A percentile compares a stretch with the other conserved stretches of the same genome.
Evolutionary conservation across 768 basidiomycete species (phyloP).

Genomic region (Lactarius hengduanensis): DNA sequence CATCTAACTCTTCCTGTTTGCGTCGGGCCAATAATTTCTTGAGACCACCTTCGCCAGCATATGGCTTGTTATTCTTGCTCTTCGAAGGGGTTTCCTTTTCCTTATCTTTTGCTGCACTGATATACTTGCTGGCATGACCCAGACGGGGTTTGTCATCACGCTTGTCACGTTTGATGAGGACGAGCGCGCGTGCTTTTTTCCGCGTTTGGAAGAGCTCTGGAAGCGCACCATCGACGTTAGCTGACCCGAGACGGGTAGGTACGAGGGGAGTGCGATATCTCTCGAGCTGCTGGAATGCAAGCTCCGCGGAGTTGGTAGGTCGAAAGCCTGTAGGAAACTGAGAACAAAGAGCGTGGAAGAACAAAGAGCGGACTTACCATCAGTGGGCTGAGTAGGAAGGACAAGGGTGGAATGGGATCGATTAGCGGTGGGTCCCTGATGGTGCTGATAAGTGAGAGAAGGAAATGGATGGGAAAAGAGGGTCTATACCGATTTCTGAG

Average conservation of each 20-base stretch:
- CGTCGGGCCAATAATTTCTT: slow-evolving; percentile 70
- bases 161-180: slow-evolving; percentile 63
- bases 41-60: slow-evolving; percentile 76
- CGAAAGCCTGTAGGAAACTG: slow-evolving; percentile 30
- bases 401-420: slow-evolving; percentile 23
- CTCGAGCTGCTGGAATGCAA: slow-evolving; percentile 68
- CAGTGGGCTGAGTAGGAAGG: slow-evolving; percentile 16
- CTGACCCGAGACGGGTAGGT: slow-evolving; percentile 52
- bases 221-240: slow-evolving; percentile 28
- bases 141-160: slow-evolving; percentile 45
- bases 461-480: neutral
- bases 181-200: slow-evolving; percentile 42
- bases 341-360: slow-evolving; percentile 21
- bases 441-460: slow-evolving; percentile 7
- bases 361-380: slow-evolving; percentile 21
- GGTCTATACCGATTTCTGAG: slow-evolving; percentile 27
- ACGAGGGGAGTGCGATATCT: slow-evolving; percentile 77
- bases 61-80: slow-evolving; percentile 55
- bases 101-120: slow-evolving; percentile 30
- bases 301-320: slow-evolving; percentile 56
- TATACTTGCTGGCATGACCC: slow-evolving; percentile 38
- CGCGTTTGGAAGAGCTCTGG: slow-evolving; percentile 63
- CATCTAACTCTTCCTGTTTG: slow-evolving; percentile 55
- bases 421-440: slow-evolving; percentile 15
- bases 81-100: slow-evolving; percentile 36